These are phyloP conservation scores for Podaxis sp. DNA, from an alignment of 768 basidiomycete species.

Conservation along the genomic window DNA sequence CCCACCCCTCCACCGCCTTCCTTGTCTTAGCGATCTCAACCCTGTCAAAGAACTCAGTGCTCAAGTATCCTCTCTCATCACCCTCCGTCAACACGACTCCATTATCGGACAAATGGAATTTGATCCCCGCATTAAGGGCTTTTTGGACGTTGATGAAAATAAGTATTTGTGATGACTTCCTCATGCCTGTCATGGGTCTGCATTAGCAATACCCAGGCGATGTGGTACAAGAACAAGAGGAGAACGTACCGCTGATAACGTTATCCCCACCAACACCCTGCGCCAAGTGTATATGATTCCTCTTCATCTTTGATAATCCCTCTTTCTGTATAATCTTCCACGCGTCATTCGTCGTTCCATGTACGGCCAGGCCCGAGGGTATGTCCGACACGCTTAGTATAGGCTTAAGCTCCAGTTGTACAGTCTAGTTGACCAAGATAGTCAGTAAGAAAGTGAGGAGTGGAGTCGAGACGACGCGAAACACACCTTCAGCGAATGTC, in stretches of 20 bases:
- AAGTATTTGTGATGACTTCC: constrained; percentile 70
- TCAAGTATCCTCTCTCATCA: constrained; percentile 57
- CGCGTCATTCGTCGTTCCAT: constrained; percentile 69
- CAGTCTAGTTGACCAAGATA: constrained; percentile 39
- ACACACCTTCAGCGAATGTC: constrained; percentile 77
- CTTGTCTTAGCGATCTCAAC: constrained; percentile 53
- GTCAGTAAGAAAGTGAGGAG: background rate
- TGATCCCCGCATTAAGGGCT: constrained; percentile 65
- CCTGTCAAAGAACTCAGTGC: constrained; percentile 61
- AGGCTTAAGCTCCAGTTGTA: constrained; percentile 65
- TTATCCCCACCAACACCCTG: constrained; percentile 66
- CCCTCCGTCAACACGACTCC: constrained; percentile 89
- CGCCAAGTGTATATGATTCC: constrained; percentile 93
- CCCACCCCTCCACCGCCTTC: constrained; percentile 33
- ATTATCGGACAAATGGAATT: constrained; percentile 79
- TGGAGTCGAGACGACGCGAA: background rate
- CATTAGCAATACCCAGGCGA: background rate
- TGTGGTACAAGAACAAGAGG: background rate
- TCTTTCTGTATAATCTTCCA: constrained; percentile 71
- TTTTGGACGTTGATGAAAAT: constrained; percentile 79
- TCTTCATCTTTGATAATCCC: constrained; percentile 80
- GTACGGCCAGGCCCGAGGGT: constrained; percentile 70
- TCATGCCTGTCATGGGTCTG: constrained; percentile 60
- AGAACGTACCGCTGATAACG: constrained; percentile 72
- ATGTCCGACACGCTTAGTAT: constrained; percentile 60